phyloP scores from a whole-genome alignment of 495 filamentous ascomycete species.

The Penicillium longicatenatum region DNA sequence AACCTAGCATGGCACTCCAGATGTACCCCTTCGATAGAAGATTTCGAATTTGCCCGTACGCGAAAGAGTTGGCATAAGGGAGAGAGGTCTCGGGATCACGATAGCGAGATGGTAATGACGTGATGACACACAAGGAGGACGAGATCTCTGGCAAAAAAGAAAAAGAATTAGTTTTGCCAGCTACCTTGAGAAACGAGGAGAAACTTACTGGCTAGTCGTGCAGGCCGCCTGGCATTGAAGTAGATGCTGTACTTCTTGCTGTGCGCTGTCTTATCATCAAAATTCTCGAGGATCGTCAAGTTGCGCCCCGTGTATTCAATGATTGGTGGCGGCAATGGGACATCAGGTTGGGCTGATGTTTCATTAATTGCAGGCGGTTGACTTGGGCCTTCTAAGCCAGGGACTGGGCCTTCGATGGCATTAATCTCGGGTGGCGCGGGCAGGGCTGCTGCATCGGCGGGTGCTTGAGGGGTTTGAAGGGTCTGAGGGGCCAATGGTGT shows the following conservation, averaged over 20 bases:
- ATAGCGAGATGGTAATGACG: conserved; percentile 74
- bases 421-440: conserved; percentile 22
- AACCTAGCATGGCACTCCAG: conserved; percentile 75
- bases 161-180: conserved; percentile 1
- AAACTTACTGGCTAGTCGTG: conserved; percentile 50
- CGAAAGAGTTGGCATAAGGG: conserved; percentile 71
- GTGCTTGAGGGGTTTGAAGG: conserved; percentile 16
- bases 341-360: conserved; percentile 14
- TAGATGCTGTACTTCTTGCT: conserved; percentile 52
- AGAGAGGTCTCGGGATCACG: conserved; percentile 76
- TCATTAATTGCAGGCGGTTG: conserved; percentile 18
- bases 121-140: conserved; percentile 72
- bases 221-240: conserved; percentile 54
- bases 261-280: conserved; percentile 54
- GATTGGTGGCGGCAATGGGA: conserved; percentile 38
- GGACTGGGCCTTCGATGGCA: conserved; percentile 14
- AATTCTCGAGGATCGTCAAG: conserved; percentile 56
- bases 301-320: conserved; percentile 54
- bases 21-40: conserved; percentile 62
- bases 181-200: not conserved
- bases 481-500: conserved; percentile 14
- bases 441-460: conserved; percentile 16
- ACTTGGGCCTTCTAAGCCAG: not conserved
- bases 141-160: conserved; percentile 39
- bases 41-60: conserved; percentile 68